A percentile compares a stretch with the other conserved stretches of the same genome.
These are phyloP conservation scores for Earliella scabrosa DNA, from an alignment of 1,284 basidiomycete species.

Conservation along the genomic window DNA sequence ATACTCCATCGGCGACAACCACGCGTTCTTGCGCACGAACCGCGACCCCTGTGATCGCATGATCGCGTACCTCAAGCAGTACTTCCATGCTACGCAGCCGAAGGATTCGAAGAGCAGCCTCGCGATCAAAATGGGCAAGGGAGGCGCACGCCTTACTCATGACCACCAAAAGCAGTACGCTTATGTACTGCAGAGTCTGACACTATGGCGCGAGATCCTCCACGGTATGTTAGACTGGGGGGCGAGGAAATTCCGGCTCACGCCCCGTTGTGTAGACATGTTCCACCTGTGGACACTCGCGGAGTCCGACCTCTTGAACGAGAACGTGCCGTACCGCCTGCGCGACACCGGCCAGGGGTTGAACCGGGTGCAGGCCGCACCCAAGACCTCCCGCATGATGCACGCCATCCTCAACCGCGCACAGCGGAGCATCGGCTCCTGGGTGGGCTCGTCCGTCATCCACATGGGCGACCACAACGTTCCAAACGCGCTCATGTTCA, in stretches of 20 bases:
- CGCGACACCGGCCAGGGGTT: slow-evolving; percentile 84
- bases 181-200: slow-evolving; percentile 82
- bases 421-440: slow-evolving; percentile 75
- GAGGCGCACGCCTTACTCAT: slow-evolving; percentile 77
- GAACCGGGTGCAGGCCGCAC: slow-evolving; percentile 81
- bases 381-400: slow-evolving; percentile 86
- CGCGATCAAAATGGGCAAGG: slow-evolving; percentile 77
- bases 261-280: too few relatives aligned
- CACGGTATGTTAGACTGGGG: slow-evolving; percentile 64
- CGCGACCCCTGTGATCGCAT: slow-evolving; percentile 84
- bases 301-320: slow-evolving; percentile 78
- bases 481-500: slow-evolving; percentile 84
- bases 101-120: slow-evolving; percentile 66
- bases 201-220: slow-evolving; percentile 81
- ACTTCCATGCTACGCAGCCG: slow-evolving; percentile 73
- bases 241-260: too few relatives aligned
- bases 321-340: slow-evolving; percentile 72
- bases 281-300: slow-evolving; percentile 82
- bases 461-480: slow-evolving; percentile 84
- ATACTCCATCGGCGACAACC: slow-evolving; percentile 85
- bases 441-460: slow-evolving; percentile 67
- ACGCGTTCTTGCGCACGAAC: slow-evolving; percentile 80
- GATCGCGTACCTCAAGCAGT: slow-evolving; percentile 73
- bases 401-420: slow-evolving; percentile 80
- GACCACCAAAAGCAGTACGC: slow-evolving; percentile 83